phyloP scores from a whole-genome alignment of 2,329 filamentous ascomycete species.

The Aspergillus unguis region DNA sequence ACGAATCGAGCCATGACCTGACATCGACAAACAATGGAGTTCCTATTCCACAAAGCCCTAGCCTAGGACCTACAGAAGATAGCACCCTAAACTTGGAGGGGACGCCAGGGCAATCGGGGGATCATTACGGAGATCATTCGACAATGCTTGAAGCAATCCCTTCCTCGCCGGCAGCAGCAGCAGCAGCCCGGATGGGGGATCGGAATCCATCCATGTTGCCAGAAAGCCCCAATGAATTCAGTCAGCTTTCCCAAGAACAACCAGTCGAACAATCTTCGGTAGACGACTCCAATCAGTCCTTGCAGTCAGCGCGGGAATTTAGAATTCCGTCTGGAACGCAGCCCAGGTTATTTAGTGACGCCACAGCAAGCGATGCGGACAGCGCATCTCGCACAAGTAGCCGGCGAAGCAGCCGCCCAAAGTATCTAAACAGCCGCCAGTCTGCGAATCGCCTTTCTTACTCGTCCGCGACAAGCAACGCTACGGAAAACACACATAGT shows the following conservation, averaged over 20 bases:
- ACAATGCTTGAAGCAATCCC: constrained; percentile 41
- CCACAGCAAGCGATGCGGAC: constrained; percentile 24
- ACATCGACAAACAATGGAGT: constrained; percentile 18
- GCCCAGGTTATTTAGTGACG: constrained; percentile 27
- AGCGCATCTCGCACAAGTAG: constrained; percentile 22
- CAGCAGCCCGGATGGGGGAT: constrained; percentile 39
- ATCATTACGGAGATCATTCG: constrained; percentile 30
- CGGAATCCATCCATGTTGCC: constrained; percentile 35
- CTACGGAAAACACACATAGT: constrained; percentile 61
- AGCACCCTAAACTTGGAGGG: constrained; percentile 19
- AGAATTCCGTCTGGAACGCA: constrained; percentile 25
- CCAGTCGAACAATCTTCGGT: constrained; percentile 20
- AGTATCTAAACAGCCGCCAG: constrained; percentile 54
- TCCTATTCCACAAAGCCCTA: constrained; percentile 20
- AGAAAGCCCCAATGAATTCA: constrained; percentile 20
- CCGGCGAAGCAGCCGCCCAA: constrained; percentile 48
- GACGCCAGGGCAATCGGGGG: constrained; percentile 16
- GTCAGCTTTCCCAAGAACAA: constrained; percentile 23
- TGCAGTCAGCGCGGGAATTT: constrained; percentile 27
- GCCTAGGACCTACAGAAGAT: constrained; percentile 15
- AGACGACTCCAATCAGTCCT: constrained; percentile 23
- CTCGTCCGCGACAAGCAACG: constrained; percentile 54
- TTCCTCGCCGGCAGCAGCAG: constrained; percentile 46
- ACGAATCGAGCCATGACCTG: constrained; percentile 22
- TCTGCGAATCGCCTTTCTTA: constrained; percentile 58